phyloP scores from a whole-genome alignment of 208 protist genomes.

The Polymyxa betae region DNA sequence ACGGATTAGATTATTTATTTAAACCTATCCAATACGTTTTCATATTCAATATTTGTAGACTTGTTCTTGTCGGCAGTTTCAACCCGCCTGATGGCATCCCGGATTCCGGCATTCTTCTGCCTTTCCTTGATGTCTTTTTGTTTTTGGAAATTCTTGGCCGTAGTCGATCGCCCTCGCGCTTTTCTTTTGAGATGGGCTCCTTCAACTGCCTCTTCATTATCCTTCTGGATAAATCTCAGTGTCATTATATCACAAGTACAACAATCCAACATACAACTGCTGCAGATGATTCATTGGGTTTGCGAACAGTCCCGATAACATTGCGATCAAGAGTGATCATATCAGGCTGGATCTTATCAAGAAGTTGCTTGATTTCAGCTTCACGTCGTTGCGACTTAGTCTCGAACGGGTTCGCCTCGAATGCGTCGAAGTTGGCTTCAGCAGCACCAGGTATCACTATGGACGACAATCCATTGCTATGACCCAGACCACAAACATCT shows the following conservation, averaged over 20 bases:
- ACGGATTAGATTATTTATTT: too few species aligned
- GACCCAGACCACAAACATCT: slow-evolving; percentile 82
- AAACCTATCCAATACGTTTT: too few species aligned
- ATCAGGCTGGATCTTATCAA: slow-evolving; percentile 79
- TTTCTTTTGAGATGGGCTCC: background rate
- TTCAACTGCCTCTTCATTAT: background rate
- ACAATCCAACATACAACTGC: background rate
- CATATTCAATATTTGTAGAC: too few species aligned
- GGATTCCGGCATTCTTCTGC: background rate
- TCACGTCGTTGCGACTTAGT: slow-evolving; percentile 76
- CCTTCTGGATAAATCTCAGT: background rate
- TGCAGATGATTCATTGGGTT: background rate
- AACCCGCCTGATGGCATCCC: background rate
- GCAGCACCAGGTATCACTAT: slow-evolving; percentile 75
- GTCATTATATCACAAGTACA: background rate
- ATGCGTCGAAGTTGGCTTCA: slow-evolving; percentile 83
- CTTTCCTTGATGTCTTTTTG: background rate
- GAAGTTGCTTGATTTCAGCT: slow-evolving; percentile 72
- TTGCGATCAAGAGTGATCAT: slow-evolving; percentile 77
- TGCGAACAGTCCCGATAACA: slow-evolving; percentile 64
- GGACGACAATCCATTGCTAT: slow-evolving; percentile 70
- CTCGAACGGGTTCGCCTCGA: slow-evolving; percentile 83
- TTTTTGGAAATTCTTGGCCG: slow-evolving; percentile 17
- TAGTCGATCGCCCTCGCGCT: background rate
- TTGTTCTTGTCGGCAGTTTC: too few species aligned